Conservation (phyloP, 805 yeast genomes). For the Maudiozyma serrabonitensis region DNA sequence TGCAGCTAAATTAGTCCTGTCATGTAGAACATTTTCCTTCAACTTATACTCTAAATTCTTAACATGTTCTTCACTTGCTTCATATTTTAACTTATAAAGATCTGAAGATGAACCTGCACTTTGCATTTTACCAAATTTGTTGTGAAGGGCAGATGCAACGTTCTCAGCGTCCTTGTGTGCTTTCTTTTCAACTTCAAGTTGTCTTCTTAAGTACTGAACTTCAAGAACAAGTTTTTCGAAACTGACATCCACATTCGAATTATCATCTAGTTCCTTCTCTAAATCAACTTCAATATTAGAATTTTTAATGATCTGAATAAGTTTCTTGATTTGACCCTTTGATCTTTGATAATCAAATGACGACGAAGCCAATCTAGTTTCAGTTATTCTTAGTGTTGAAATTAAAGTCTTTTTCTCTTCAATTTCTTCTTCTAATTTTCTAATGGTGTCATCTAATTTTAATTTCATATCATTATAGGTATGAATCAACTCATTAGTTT, state of each 20-base stretch:
- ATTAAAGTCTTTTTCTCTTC: conserved; percentile 36
- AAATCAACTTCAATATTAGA: conserved; percentile 21
- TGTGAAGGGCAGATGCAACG: conserved; percentile 26
- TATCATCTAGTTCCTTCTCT: conserved; percentile 16
- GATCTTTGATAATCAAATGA: conserved; percentile 46
- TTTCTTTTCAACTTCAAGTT: conserved; percentile 42
- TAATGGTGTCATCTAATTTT: conserved; percentile 44
- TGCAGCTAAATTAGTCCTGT: conserved; percentile 20
- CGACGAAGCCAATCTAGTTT: conserved; percentile 56
- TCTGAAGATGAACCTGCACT: conserved; percentile 24
- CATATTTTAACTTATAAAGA: conserved; percentile 38
- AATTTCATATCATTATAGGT: conserved; percentile 37
- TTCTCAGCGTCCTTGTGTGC: conserved; percentile 44
- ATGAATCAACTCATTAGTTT: conserved; percentile 7
- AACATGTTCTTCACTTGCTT: conserved; percentile 37
- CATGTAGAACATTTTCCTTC: conserved; percentile 17
- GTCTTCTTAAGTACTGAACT: conserved; percentile 38
- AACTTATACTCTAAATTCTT: conserved; percentile 33
- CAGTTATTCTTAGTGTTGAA: conserved; percentile 51
- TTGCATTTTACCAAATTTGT: conserved; percentile 18
- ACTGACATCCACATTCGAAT: conserved; percentile 17
- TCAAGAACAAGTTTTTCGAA: conserved; percentile 32
- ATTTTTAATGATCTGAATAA: conserved; percentile 23
- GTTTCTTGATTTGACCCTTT: conserved; percentile 34
- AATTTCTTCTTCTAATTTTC: conserved; percentile 38